A percentile compares a stretch with the other conserved stretches of the same genome.
Evolutionary conservation across 2,329 filamentous ascomycete species (phyloP).

Genomic region (Tolypocladium capitatum): DNA sequence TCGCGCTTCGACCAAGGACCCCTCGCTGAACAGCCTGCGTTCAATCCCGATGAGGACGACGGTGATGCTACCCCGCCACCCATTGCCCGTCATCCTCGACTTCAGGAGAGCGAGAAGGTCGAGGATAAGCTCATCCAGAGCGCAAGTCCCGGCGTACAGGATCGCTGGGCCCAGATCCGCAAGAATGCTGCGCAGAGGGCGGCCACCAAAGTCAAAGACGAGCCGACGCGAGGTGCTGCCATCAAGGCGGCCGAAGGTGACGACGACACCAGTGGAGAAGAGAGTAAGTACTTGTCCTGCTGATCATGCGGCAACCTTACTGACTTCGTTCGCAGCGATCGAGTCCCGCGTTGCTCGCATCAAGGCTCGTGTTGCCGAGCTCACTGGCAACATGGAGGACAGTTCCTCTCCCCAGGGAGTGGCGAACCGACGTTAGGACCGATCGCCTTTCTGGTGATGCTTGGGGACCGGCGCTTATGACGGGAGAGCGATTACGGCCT

Average conservation of each 20-base stretch:
- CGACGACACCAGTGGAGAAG: conserved; percentile 88
- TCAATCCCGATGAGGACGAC: conserved; percentile 48
- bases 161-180: conserved; percentile 91
- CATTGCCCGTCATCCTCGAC: conserved; percentile 29
- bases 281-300: conserved; percentile 53
- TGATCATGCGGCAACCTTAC: background rate
- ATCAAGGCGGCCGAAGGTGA: conserved; percentile 51
- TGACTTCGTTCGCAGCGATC: conserved; percentile 50
- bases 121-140: conserved; percentile 21
- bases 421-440: conserved; percentile 10
- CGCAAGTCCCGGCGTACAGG: conserved; percentile 32
- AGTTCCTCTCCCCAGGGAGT: conserved; percentile 21
- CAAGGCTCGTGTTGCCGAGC: conserved; percentile 88
- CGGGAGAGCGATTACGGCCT: background rate
- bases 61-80: conserved; percentile 39
- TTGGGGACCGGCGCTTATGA: background rate
- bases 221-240: conserved; percentile 40
- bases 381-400: conserved; percentile 73
- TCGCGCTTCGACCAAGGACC: conserved; percentile 78
- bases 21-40: conserved; percentile 73
- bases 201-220: conserved; percentile 49
- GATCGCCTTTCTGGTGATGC: conserved; percentile 3
- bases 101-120: conserved; percentile 11
- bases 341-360: conserved; percentile 94
- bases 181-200: conserved; percentile 85